Evolutionary conservation across 495 filamentous ascomycete genomes (phyloP).

Genomic region (Aspergillus nanangensis): DNA sequence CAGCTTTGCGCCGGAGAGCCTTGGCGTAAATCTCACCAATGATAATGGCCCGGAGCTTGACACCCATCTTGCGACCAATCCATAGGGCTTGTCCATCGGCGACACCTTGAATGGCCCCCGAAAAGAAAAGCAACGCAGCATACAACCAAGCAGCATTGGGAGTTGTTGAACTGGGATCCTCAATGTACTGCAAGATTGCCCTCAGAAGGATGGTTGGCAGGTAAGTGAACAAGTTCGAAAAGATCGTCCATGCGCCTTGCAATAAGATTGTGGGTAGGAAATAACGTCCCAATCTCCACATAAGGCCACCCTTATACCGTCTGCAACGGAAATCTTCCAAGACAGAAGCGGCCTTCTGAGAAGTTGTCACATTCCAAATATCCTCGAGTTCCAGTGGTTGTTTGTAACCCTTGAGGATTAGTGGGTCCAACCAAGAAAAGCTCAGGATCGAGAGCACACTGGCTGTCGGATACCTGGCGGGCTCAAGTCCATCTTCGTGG

Average conservation of each 20-base stretch:
- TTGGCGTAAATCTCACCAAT: slow-evolving; percentile 98
- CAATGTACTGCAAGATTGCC: slow-evolving; percentile 88
- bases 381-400: slow-evolving; percentile 76
- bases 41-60: slow-evolving; percentile 87
- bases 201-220: slow-evolving; percentile 86
- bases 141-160: slow-evolving; percentile 94
- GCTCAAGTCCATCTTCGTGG: slow-evolving; percentile 80
- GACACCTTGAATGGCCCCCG: slow-evolving; percentile 71
- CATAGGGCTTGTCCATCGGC: slow-evolving; percentile 85
- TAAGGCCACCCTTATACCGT: slow-evolving; percentile 76
- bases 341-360: slow-evolving; percentile 78
- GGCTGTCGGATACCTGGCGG: slow-evolving; percentile 77
- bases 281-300: slow-evolving; percentile 76
- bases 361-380: slow-evolving; percentile 88
- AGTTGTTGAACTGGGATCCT: slow-evolving; percentile 73
- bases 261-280: slow-evolving; percentile 73
- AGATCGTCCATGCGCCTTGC: slow-evolving; percentile 75
- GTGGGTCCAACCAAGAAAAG: slow-evolving; percentile 85
- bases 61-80: slow-evolving; percentile 90
- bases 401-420: slow-evolving; percentile 87
- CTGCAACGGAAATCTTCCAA: slow-evolving; percentile 78
- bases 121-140: slow-evolving; percentile 82
- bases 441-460: slow-evolving; percentile 84
- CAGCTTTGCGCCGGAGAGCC: slow-evolving; percentile 85
- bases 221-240: slow-evolving; percentile 80